Evolutionary conservation across 1,284 basidiomycete genomes (phyloP), one percentile per base, ranked within the genome.

Genomic region (Cerrena zonata): DNA sequence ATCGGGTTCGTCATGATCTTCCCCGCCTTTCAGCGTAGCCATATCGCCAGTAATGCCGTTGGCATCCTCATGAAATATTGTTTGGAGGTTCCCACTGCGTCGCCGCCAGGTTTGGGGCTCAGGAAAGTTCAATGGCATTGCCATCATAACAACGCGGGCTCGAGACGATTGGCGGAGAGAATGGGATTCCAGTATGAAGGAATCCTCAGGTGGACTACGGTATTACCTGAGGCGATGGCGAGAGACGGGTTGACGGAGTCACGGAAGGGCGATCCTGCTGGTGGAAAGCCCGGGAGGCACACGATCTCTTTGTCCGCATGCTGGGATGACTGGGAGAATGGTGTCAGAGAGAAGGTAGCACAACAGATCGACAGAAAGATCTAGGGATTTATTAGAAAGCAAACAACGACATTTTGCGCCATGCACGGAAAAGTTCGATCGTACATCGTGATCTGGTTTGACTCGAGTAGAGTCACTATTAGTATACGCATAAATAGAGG

Each of bases 101-200:
- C 66, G 11, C 51, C 52, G 18, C 58, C 56, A 2, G 79, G 78
- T 1, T 67, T 87, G 1, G 83, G 82, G 0, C 63, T 89, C 40
- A 74, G 86, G 12, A 75, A 83, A 15, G 78, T 85, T 7, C 74
- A 77, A 41, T 90, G 85, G 83, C 64, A 70, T 48, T 75, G 81
- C 19, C 76, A 81, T 52, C 57, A 66, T 3, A 45, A 62, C 18
- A 89, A 90, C 57, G 53, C 40, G 3, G 54, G 69, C 0, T 84
- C 82, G 19, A 64, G 78, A 5, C 61, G 67, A 2, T 69, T 78
- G 0, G 85, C 83, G 2, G 65, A 77, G 59, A 69, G 78, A 19
- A 67, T 89, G 70, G 82, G 84, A 1, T 84, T 88, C 65, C 70
- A 65, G 50, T 52, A 67, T 22, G 87, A 89, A 61, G 80, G 74